Evolutionary conservation across 306 rosid genomes (phyloP).

Genomic region (Abrus pulchellus): DNA sequence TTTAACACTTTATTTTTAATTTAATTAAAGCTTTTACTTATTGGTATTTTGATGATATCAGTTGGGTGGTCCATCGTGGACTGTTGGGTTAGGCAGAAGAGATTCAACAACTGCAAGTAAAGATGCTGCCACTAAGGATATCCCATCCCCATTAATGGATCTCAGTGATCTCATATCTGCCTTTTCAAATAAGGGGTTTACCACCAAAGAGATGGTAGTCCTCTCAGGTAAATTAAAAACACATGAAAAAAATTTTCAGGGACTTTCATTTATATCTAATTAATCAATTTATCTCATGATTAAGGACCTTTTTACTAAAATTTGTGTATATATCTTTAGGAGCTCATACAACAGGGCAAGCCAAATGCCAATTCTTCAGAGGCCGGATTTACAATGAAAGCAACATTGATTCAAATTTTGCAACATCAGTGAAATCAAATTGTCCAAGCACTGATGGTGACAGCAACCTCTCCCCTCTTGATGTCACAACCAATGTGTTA

Average conservation of each 20-base stretch:
- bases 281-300: not conserved
- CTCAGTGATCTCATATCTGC: constrained; percentile 58
- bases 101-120: constrained; percentile 78
- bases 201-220: constrained; percentile 64
- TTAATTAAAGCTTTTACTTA: not conserved
- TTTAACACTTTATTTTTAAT: too few species aligned
- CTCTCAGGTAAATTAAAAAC: constrained; percentile 66
- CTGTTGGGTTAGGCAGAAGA: constrained; percentile 70
- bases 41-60: not conserved
- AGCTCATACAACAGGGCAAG: constrained; percentile 79
- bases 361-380: constrained; percentile 68
- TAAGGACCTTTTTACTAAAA: not conserved
- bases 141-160: constrained; percentile 72
- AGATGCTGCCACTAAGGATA: constrained; percentile 64
- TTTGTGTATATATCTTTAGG: constrained; percentile 47
- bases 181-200: constrained; percentile 71
- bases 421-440: constrained; percentile 62
- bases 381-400: constrained; percentile 66
- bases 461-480: constrained; percentile 66
- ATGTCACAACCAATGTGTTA: constrained; percentile 56
- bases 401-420: constrained; percentile 58
- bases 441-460: constrained; percentile 65
- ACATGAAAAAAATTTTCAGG: not conserved
- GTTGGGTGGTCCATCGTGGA: constrained; percentile 80
- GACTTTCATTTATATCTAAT: not conserved